Conservation (phyloP, 1,139 yeast genomes). For the Zygoascus hellenicus region DNA sequence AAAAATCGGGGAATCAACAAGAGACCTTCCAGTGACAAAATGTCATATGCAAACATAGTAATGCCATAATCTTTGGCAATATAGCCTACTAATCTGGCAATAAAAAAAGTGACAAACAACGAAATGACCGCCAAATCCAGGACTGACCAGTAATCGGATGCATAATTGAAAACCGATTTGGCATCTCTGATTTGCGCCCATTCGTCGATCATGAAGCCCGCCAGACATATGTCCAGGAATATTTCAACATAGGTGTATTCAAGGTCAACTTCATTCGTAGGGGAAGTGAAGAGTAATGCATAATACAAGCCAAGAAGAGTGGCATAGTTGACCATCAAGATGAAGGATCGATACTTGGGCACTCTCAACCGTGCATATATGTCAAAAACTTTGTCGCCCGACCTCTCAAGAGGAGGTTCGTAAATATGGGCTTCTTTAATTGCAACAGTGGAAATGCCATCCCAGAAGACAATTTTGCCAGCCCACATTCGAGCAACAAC, state of each 20-base stretch:
- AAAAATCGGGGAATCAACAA: slow-evolving; percentile 32
- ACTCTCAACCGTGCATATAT: slow-evolving; percentile 31
- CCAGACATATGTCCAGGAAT: slow-evolving; percentile 30
- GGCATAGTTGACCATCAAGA: slow-evolving; percentile 31
- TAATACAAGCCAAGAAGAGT: slow-evolving; percentile 28
- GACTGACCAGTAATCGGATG: slow-evolving; percentile 30
- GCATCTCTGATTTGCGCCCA: slow-evolving; percentile 31
- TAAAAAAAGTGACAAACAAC: slow-evolving; percentile 26
- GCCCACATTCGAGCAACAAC: slow-evolving; percentile 31
- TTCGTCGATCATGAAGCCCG: slow-evolving; percentile 33
- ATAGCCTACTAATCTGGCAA: slow-evolving; percentile 21
- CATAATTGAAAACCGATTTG: slow-evolving; percentile 26
- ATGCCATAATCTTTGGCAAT: slow-evolving; percentile 18
- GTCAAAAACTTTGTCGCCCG: slow-evolving; percentile 15
- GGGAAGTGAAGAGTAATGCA: slow-evolving; percentile 21
- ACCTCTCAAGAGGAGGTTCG: slow-evolving; percentile 12
- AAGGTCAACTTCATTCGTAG: slow-evolving; percentile 1
- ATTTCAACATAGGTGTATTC: slow-evolving; percentile 22
- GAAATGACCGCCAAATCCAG: slow-evolving; percentile 29
- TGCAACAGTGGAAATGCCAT: slow-evolving; percentile 25
- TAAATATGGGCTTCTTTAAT: slow-evolving; percentile 26
- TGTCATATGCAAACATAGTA: slow-evolving; percentile 27
- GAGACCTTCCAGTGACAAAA: slow-evolving; percentile 31
- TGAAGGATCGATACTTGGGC: slow-evolving; percentile 29
- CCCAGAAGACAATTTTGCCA: slow-evolving; percentile 34